Evolutionary conservation across 2,329 filamentous ascomycete genomes (phyloP), one percentile per base, ranked within the genome.

Genomic region (Xylariaceae sp.): DNA sequence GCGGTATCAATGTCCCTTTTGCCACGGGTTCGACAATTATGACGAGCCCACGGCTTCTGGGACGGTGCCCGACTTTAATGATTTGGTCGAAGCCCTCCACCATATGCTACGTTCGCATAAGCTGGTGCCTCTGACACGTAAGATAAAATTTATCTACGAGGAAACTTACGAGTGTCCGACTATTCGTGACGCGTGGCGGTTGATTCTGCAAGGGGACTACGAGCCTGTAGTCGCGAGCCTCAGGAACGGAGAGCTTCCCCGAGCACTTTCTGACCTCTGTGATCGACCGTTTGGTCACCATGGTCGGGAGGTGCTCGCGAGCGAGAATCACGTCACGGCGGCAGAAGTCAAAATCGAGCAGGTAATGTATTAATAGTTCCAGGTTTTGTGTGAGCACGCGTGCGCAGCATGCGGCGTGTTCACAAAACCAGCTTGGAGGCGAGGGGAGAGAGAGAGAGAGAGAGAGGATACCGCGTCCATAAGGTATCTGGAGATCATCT

Each of bases 1-100:
- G 4, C 44, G 11, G 39, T 57, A 57, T 26, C 39, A 54, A n/a
- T 57, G 55, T 8, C 55, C 55, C 4, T 54, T 51, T 27, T 57
- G 55, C 19, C 31, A 51, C 8, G 55, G 55, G 9, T 57, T 57
- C 29, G 55, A 54, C 12, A 54, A 57, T 32, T 41, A 51, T 39
- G 12, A 50, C 2, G 4, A 34, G 3, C 30, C 34, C 30, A 3
- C 8, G 7, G 32, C 27, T 34, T n/a, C 32, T 6, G 49, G 44
- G 35, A 12, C 1, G n/a, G 19, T 31, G 8, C 2, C 11, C 4
- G 55, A 46, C 9, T 54, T 48, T 40, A 30, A 8, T 3, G 34
- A 54, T 31, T 31, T 57, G 11, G 2, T 37, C 5, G 19, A 45
- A 42, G 55, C 55, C 19, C 40, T 54, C 26, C 19, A 29, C 7